Evolutionary conservation across 1,284 basidiomycete genomes (phyloP).

Genomic region (Cronartium quercuum): DNA sequence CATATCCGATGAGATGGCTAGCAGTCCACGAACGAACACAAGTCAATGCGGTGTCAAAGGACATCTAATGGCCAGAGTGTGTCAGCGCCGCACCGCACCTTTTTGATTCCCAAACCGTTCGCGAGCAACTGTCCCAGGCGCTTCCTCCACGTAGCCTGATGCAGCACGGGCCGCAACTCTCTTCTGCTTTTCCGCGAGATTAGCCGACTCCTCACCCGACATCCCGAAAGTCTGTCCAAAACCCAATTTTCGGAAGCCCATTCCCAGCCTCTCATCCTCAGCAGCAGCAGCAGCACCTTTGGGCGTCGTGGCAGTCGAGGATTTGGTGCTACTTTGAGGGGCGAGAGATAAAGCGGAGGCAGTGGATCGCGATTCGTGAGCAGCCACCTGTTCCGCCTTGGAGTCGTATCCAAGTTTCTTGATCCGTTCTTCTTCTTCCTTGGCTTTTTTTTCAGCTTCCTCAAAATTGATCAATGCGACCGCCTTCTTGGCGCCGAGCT

Average conservation of each 20-base stretch:
- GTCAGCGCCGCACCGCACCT: constrained; percentile 47
- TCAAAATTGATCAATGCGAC: constrained; percentile 76
- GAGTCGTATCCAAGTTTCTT: constrained; percentile 83
- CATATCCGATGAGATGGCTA: constrained; percentile 91
- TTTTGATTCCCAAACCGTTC: constrained; percentile 89
- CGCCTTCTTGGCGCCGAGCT: constrained; percentile 64
- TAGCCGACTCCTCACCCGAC: constrained; percentile 44
- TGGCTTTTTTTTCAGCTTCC: constrained; percentile 76
- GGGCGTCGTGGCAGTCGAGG: constrained; percentile 46
- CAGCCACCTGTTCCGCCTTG: constrained; percentile 64
- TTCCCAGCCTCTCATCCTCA: constrained; percentile 63
- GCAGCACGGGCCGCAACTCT: constrained; percentile 42
- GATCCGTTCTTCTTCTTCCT: constrained; percentile 80
- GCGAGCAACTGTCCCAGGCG: constrained; percentile 69
- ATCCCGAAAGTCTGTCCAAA: constrained; percentile 63
- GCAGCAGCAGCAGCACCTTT: no score
- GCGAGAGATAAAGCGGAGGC: constrained; percentile 51
- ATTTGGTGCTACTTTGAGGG: constrained; percentile 50
- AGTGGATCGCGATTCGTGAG: constrained; percentile 52
- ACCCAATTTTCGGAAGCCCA: constrained; percentile 77
- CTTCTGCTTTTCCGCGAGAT: constrained; percentile 42
- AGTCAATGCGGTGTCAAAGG: neutral
- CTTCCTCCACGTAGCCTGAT: constrained; percentile 43
- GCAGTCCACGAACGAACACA: neutral
- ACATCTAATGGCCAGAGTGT: neutral